phyloP scores from a whole-genome alignment of 179 eudicot species.

The Pouteria campechiana region DNA sequence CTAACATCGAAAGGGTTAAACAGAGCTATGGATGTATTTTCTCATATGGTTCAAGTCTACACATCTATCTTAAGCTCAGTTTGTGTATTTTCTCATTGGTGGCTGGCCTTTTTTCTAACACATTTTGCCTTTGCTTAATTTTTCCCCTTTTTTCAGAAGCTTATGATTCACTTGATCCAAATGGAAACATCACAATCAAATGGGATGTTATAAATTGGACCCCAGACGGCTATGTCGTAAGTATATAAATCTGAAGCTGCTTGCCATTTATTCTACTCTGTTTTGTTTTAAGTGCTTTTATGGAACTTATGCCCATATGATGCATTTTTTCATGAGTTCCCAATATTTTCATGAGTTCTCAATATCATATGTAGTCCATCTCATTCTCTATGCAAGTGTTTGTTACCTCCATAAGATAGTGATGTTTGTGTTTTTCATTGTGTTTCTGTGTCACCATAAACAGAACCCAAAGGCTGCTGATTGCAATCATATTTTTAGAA shows the following conservation, averaged over 20 bases:
- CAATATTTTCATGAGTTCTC: too few relatives aligned
- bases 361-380: too few relatives aligned
- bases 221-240: constrained; percentile 59
- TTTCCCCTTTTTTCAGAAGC: constrained; percentile 34
- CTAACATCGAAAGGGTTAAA: too few relatives aligned
- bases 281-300: not conserved
- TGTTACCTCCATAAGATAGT: too few relatives aligned
- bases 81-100: not conserved
- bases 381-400: too few relatives aligned
- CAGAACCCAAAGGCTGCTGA: too few relatives aligned
- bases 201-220: constrained; percentile 56
- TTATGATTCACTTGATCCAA: constrained; percentile 44
- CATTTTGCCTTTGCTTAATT: not conserved
- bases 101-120: not conserved
- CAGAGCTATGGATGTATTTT: not conserved
- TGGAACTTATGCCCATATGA: not conserved
- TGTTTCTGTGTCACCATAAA: too few relatives aligned
- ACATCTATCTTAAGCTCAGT: not conserved
- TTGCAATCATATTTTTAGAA: too few relatives aligned
- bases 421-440: too few relatives aligned
- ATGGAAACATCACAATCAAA: constrained; percentile 52
- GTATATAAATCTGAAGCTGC: too few relatives aligned
- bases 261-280: constrained; percentile 2
- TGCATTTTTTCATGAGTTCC: too few relatives aligned
- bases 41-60: not conserved